Evolutionary conservation across 495 filamentous ascomycete genomes (phyloP), one percentile per base, ranked within the genome.

Genomic region (Trichocladium antarcticum): DNA sequence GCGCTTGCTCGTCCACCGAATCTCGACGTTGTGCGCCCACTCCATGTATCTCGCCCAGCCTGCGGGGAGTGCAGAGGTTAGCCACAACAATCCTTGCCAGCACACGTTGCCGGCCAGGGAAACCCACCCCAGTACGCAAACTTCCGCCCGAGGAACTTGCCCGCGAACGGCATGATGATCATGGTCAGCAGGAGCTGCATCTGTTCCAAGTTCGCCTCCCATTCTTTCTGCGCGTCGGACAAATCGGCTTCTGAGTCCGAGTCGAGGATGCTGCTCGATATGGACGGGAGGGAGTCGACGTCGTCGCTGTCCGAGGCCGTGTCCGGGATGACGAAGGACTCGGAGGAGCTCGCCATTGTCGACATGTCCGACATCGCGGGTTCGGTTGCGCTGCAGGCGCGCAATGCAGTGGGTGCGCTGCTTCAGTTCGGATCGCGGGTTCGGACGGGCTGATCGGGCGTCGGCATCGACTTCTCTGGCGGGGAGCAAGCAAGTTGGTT

Each of bases 91-190:
- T 0, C 12, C 3, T 5, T 24, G 37, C n/a, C 10, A 46, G 47
- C 21, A 22, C 31, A 34, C 6, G 17, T 2, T 3, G 24, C 1
- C 9, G 39, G 39, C 17, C 38, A 15, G 34, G 38, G 10, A 2
- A 12, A 77, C 83, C 59, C 65, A 97, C 92, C 83, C 88, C 88
- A 96, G 67, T 96, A 97, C 43, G 92, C 92, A 71, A 87, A 93
- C 68, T 81, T 87, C 64, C 92, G 74, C 34, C 92, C 92, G 57
- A 96, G 72, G 65, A 87, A 96, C 64, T 95, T 97, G 17, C 92
- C 92, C 43, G 87, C 68, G 62, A 90, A 95, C 15, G 92, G 92
- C 32, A 97, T 83, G 56, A 95, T 60, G 15, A 97, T 85, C 87
- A 98, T 93, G 7, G 82, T 90, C 61, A 96, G 62, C 37, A 98